Evolutionary conservation across 495 filamentous ascomycete species (phyloP).

Genomic region (Annulohypoxylon bovei): DNA sequence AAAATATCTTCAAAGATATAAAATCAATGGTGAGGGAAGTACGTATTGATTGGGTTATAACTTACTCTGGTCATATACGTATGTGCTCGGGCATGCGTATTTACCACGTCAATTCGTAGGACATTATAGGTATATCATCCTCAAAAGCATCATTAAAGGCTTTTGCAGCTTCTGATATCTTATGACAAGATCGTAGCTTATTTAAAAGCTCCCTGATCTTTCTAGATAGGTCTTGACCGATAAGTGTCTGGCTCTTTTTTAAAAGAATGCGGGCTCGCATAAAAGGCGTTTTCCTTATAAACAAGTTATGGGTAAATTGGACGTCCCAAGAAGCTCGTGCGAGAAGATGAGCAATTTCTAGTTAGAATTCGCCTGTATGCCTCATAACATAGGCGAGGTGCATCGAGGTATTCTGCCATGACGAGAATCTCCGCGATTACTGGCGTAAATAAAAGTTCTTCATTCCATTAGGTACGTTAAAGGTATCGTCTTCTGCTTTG

Average conservation of each 20-base stretch:
- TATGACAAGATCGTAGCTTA: too few species aligned
- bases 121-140: too few species aligned
- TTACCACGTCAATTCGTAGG: too few species aligned
- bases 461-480: neutral
- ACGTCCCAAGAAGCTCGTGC: neutral
- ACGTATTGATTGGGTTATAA: too few species aligned
- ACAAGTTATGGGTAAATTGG: neutral
- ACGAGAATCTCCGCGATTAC: neutral
- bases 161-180: too few species aligned
- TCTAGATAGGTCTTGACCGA: too few species aligned
- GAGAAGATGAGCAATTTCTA: neutral
- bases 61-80: too few species aligned
- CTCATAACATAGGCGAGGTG: neutral
- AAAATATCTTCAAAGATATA: too few species aligned
- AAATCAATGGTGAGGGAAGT: too few species aligned
- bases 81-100: too few species aligned
- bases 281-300: neutral
- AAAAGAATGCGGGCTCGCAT: neutral
- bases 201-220: too few species aligned
- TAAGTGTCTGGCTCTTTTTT: neutral
- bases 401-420: slow-evolving; percentile 9
- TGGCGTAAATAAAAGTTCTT: neutral
- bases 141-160: too few species aligned
- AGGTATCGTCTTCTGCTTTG: neutral
- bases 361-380: neutral